A percentile compares a stretch with the other conserved stretches of the same genome.
Conservation (phyloP, 768 basidiomycete genomes). For the Lentinula lateritia region DNA sequence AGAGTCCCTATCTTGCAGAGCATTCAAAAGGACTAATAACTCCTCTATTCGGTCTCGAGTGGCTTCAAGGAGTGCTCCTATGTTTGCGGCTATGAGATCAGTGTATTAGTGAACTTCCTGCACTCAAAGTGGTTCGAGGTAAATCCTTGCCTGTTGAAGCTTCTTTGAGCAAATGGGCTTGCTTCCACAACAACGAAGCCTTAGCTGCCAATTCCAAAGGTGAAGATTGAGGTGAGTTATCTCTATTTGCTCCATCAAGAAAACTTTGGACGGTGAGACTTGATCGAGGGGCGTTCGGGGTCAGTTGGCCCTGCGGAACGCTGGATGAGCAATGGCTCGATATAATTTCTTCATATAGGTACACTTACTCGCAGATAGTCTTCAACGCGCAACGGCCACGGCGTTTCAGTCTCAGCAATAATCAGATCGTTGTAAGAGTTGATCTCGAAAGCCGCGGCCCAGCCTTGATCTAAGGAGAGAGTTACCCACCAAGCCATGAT, state of each 20-base stretch:
- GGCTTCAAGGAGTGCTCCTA: background rate
- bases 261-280: background rate
- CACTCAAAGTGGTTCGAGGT: background rate
- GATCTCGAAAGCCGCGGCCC: slow-evolving; percentile 29
- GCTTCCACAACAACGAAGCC: slow-evolving; percentile 27
- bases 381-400: slow-evolving; percentile 32
- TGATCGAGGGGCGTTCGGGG: background rate
- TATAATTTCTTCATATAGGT: background rate
- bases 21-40: background rate
- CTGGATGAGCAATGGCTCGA: slow-evolving; percentile 7
- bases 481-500: slow-evolving; percentile 33
- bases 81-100: background rate
- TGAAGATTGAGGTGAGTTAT: background rate
- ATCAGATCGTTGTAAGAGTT: slow-evolving; percentile 3
- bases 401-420: slow-evolving; percentile 22
- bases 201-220: slow-evolving; percentile 18
- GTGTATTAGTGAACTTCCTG: background rate
- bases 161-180: slow-evolving; percentile 23
- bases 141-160: slow-evolving; percentile 19
- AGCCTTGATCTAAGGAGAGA: slow-evolving; percentile 27
- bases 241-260: background rate
- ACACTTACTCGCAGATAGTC: slow-evolving; percentile 26
- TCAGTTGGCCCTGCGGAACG: background rate
- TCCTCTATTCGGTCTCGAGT: background rate
- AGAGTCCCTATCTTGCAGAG: background rate